These are phyloP conservation scores for Recurvomyces mirabilis DNA, from an alignment of 495 filamentous ascomycete species.

Conservation along the genomic window DNA sequence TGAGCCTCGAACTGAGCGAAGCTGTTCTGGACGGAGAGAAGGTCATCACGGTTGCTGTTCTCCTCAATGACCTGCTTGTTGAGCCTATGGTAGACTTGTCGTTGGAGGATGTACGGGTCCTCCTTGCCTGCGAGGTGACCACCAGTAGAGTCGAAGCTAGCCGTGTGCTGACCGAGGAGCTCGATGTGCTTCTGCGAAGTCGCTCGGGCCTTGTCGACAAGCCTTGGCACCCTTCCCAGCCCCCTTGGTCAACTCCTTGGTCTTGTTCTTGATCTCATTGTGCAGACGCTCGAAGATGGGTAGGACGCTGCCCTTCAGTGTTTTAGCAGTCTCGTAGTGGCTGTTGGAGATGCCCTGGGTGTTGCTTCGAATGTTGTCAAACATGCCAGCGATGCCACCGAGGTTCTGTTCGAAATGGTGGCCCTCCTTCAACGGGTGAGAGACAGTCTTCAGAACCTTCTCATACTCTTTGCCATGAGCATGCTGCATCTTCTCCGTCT, in stretches of 20 bases:
- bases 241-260: constrained; percentile 74
- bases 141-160: constrained; percentile 57
- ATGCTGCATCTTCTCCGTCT: constrained; percentile 74
- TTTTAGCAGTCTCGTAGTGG: constrained; percentile 80
- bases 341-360: constrained; percentile 82
- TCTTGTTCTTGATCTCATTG: constrained; percentile 90
- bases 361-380: constrained; percentile 86
- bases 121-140: constrained; percentile 54
- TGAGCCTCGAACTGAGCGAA: constrained; percentile 84
- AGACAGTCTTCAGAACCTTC: constrained; percentile 85
- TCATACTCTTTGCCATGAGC: constrained; percentile 88
- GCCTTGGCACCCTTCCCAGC: constrained; percentile 78
- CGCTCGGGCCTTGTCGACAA: constrained; percentile 78
- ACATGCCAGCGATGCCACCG: constrained; percentile 75
- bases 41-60: constrained; percentile 85
- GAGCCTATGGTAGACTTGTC: constrained; percentile 69
- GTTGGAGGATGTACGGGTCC: constrained; percentile 81
- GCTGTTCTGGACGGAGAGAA: constrained; percentile 76
- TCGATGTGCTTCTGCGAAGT: constrained; percentile 92
- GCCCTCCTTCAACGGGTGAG: constrained; percentile 71
- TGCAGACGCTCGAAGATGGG: constrained; percentile 84
- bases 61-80: constrained; percentile 88
- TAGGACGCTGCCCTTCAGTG: constrained; percentile 67
- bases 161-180: constrained; percentile 72
- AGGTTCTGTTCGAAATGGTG: constrained; percentile 82